phyloP scores from a whole-genome alignment of 352 stramenopile species.

The Blastocystis sp. region DNA sequence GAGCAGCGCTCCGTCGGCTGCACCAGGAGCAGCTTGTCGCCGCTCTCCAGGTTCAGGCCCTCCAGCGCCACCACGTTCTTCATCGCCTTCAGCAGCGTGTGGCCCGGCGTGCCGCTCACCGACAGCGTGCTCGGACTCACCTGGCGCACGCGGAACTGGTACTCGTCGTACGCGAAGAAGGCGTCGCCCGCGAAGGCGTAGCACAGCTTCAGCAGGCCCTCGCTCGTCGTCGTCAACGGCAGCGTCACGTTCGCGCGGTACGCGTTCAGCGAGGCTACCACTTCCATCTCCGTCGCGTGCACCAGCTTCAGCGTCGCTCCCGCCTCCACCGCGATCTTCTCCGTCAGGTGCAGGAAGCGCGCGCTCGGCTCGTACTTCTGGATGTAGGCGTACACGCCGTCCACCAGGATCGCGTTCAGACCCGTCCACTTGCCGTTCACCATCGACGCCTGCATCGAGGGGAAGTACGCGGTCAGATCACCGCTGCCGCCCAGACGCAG shows the following conservation, averaged over 20 bases:
- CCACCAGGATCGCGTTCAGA: slow-evolving; percentile 35
- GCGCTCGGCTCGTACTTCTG: neutral
- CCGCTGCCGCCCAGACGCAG: slow-evolving; percentile 22
- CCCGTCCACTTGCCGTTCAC: slow-evolving; percentile 3
- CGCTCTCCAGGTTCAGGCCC: slow-evolving; percentile 1
- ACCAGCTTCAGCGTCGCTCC: slow-evolving; percentile 35
- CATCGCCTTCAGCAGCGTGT: slow-evolving; percentile 22
- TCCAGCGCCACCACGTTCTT: slow-evolving; percentile 18
- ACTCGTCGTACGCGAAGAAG: slow-evolving; percentile 51
- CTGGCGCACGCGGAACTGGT: slow-evolving; percentile 24
- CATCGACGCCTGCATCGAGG: slow-evolving; percentile 30
- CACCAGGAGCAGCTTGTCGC: slow-evolving; percentile 12
- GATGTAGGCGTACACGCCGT: slow-evolving; percentile 15
- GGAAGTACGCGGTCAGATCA: slow-evolving; percentile 38
- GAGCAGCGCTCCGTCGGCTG: neutral
- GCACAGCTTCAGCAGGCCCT: slow-evolving; percentile 43
- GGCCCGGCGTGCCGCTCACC: neutral
- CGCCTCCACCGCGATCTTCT: slow-evolving; percentile 2
- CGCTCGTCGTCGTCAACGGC: neutral
- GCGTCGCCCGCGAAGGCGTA: slow-evolving; percentile 62
- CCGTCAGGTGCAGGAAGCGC: neutral
- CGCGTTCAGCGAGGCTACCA: neutral
- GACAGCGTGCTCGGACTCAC: neutral
- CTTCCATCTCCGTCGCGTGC: neutral
- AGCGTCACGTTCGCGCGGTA: slow-evolving; percentile 44